A percentile compares a stretch with the other conserved stretches of the same genome.
These are phyloP conservation scores for Parastagonospora nodorum DNA, from an alignment of 2,329 filamentous ascomycete species.

Conservation along the genomic window DNA sequence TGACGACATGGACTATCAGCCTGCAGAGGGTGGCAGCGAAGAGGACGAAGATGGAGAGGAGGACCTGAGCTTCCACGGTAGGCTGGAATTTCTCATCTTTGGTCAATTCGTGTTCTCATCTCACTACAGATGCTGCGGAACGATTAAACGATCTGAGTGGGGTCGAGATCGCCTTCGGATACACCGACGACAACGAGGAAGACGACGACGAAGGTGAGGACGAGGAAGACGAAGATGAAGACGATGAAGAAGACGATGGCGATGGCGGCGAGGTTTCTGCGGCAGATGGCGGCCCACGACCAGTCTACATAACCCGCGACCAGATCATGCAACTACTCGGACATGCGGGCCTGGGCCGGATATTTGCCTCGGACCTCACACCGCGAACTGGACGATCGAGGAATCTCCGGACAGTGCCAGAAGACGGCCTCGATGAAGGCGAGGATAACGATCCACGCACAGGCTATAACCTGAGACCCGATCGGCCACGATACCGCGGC, in stretches of 20 bases:
- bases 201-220: constrained; percentile 43
- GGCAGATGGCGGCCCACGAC: constrained; percentile 22
- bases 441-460: constrained; percentile 47
- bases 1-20: constrained; percentile 59
- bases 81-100: neutral
- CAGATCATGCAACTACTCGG: constrained; percentile 62
- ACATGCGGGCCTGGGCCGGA: constrained; percentile 57
- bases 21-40: constrained; percentile 48
- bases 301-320: constrained; percentile 51
- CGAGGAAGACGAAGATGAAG: constrained; percentile 26
- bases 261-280: constrained; percentile 32
- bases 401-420: constrained; percentile 18
- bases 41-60: constrained; percentile 47
- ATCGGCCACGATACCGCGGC: constrained; percentile 49
- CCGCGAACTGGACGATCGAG: constrained; percentile 21
- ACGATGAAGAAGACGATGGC: constrained; percentile 34
- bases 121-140: constrained; percentile 46
- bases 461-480: constrained; percentile 41
- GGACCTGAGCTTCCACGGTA: constrained; percentile 45
- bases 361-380: constrained; percentile 50
- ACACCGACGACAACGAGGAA: constrained; percentile 46
- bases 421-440: constrained; percentile 46
- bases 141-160: constrained; percentile 49
- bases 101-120: neutral
- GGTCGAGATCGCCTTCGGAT: constrained; percentile 49